Conservation (phyloP, 768 basidiomycete genomes). For the button mushroom (Agaricus bisporus) region DNA sequence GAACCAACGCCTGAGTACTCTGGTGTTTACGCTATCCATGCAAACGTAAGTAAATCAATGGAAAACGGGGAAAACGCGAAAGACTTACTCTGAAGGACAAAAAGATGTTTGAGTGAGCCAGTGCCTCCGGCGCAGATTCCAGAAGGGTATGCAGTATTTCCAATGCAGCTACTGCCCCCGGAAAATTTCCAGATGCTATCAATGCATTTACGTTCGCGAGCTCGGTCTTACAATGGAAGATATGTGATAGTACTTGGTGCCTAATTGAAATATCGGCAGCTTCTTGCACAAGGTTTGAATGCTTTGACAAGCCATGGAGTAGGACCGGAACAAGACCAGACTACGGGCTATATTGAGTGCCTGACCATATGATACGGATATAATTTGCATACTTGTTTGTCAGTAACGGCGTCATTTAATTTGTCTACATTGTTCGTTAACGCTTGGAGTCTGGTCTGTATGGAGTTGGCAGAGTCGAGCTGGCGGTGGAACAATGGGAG, state of each 20-base stretch:
- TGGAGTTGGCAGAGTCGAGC: slow-evolving; percentile 51
- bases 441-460: slow-evolving; percentile 51
- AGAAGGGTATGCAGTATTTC: slow-evolving; percentile 38
- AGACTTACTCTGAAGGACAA: slow-evolving; percentile 52
- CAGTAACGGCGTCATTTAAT: slow-evolving; percentile 44
- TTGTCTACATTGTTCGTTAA: slow-evolving; percentile 48
- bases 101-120: slow-evolving; percentile 47
- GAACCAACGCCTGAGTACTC: slow-evolving; percentile 48
- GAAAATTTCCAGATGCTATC: slow-evolving; percentile 52
- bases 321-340: slow-evolving; percentile 62
- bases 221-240: slow-evolving; percentile 45
- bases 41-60: background rate
- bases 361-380: slow-evolving; percentile 6
- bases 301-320: slow-evolving; percentile 46
- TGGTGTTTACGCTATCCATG: slow-evolving; percentile 45
- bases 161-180: slow-evolving; percentile 51
- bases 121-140: slow-evolving; percentile 39
- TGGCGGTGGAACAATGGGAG: slow-evolving; percentile 61
- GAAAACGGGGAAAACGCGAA: slow-evolving; percentile 1
- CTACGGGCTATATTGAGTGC: slow-evolving; percentile 29
- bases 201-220: slow-evolving; percentile 39
- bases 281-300: slow-evolving; percentile 60
- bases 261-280: slow-evolving; percentile 47
- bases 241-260: slow-evolving; percentile 46
- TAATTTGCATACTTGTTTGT: slow-evolving; percentile 45